Evolutionary conservation across 2,329 filamentous ascomycete species (phyloP).

Genomic region (Ceratocystis lukuohia): DNA sequence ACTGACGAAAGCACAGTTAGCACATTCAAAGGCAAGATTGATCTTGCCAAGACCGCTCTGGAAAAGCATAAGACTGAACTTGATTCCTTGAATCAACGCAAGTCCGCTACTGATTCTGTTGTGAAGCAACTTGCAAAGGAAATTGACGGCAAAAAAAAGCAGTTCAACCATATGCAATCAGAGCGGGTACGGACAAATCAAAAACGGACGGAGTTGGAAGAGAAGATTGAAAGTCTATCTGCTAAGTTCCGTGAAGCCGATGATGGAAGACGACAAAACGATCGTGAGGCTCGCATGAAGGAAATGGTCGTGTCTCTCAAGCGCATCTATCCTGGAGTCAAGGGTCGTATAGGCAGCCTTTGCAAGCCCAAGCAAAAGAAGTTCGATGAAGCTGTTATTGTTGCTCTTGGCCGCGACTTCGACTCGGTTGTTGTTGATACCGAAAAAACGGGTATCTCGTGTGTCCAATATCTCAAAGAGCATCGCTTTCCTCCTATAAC

Average conservation of each 20-base stretch:
- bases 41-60: conserved; percentile 58
- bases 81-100: conserved; percentile 53
- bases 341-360: conserved; percentile 76
- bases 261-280: conserved; percentile 71
- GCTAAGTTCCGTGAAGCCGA: conserved; percentile 74
- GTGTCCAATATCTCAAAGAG: conserved; percentile 86
- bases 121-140: conserved; percentile 59
- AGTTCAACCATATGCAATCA: conserved; percentile 72
- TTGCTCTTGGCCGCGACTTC: conserved; percentile 82
- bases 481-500: conserved; percentile 78
- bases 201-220: conserved; percentile 75
- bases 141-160: conserved; percentile 80
- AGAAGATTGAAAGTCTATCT: conserved; percentile 72
- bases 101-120: conserved; percentile 44
- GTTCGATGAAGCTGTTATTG: conserved; percentile 83
- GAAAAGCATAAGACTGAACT: conserved; percentile 64
- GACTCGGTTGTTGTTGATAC: conserved; percentile 92
- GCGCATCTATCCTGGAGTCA: conserved; percentile 81
- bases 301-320: conserved; percentile 79
- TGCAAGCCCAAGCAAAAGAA: conserved; percentile 97
- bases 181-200: conserved; percentile 71
- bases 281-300: conserved; percentile 64
- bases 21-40: conserved; percentile 77
- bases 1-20: conserved; percentile 85
- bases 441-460: conserved; percentile 85